Evolutionary conservation across 2,329 filamentous ascomycete species (phyloP).

Genomic region (Dendryphion nanum): DNA sequence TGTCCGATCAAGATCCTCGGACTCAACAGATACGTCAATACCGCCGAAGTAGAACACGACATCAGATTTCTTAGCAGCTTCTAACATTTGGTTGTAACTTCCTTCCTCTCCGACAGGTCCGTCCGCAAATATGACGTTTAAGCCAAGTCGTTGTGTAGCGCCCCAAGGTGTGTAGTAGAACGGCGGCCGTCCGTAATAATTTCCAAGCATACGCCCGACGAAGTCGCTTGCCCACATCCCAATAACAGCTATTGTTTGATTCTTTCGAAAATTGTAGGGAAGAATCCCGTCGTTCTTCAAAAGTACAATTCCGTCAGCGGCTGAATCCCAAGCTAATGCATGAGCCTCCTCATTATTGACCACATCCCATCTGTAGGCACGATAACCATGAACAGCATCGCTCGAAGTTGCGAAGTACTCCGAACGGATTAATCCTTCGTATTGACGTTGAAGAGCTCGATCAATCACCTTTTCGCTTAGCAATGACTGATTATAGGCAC

Average conservation of each 20-base stretch:
- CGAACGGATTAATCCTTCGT: slow-evolving; percentile 54
- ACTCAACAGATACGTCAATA: slow-evolving; percentile 54
- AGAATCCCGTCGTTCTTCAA: slow-evolving; percentile 54
- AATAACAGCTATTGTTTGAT: slow-evolving; percentile 54
- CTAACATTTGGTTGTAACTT: neutral
- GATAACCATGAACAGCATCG: slow-evolving; percentile 2
- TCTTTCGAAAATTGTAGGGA: slow-evolving; percentile 41
- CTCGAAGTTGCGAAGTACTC: slow-evolving; percentile 50
- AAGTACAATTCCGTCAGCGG: slow-evolving; percentile 49
- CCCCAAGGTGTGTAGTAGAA: slow-evolving; percentile 56
- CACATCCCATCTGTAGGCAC: slow-evolving; percentile 1
- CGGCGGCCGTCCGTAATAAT: slow-evolving; percentile 57
- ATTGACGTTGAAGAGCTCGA: slow-evolving; percentile 52
- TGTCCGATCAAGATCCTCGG: slow-evolving; percentile 53
- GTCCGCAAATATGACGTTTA: slow-evolving; percentile 4
- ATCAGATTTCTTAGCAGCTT: slow-evolving; percentile 45
- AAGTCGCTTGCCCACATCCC: slow-evolving; percentile 58
- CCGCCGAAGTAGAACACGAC: slow-evolving; percentile 57
- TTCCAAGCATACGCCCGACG: slow-evolving; percentile 55
- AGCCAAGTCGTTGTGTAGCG: slow-evolving; percentile 47
- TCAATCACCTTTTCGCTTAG: slow-evolving; percentile 43
- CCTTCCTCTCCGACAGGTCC: neutral
- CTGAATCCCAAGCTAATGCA: slow-evolving; percentile 55
- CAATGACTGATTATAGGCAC: slow-evolving; percentile 6
- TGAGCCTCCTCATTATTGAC: slow-evolving; percentile 57